Evolutionary conservation across 23 red algal species (phyloP).

Genomic region (Agarophyton chilense): DNA sequence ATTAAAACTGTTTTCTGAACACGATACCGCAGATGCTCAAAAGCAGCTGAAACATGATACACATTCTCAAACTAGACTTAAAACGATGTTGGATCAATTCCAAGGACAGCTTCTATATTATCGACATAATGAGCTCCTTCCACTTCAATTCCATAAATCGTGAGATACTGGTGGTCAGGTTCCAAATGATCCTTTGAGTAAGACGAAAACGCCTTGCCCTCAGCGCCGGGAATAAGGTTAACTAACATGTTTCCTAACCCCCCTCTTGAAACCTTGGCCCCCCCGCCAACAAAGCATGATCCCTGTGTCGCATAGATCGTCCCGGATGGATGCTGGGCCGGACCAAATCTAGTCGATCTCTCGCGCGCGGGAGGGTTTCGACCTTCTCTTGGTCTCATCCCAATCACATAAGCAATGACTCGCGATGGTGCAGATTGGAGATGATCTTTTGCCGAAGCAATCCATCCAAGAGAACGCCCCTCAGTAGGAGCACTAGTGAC

Average conservation of each 20-base stretch:
- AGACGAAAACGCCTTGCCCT: slow-evolving; percentile 13
- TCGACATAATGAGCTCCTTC: slow-evolving; percentile 38
- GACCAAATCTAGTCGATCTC: slow-evolving; percentile 1
- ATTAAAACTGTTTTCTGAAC: no score
- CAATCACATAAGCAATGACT: slow-evolving; percentile 27
- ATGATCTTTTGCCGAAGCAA: slow-evolving; percentile 46
- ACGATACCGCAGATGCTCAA: no score
- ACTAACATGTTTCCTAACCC: slow-evolving; percentile 53
- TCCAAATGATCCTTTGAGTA: slow-evolving; percentile 44
- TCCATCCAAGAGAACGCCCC: background rate
- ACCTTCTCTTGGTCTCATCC: slow-evolving; percentile 20
- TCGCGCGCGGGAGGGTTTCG: background rate
- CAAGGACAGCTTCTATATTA: slow-evolving; percentile 21
- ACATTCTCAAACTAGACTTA: no score
- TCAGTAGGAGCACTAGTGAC: background rate
- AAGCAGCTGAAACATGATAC: no score
- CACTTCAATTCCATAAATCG: slow-evolving; percentile 47
- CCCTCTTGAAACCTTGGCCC: slow-evolving; percentile 25
- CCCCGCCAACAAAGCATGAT: slow-evolving; percentile 46
- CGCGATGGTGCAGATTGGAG: background rate
- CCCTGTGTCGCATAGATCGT: slow-evolving; percentile 34
- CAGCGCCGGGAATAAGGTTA: background rate
- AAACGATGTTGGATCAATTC: slow-evolving; percentile 30
- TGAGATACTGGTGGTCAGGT: background rate
- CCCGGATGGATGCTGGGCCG: slow-evolving; percentile 26